Base-by-base conservation (phyloP, 2,329 filamentous ascomycete genomes). In the Aspergillus felis region DNA sequence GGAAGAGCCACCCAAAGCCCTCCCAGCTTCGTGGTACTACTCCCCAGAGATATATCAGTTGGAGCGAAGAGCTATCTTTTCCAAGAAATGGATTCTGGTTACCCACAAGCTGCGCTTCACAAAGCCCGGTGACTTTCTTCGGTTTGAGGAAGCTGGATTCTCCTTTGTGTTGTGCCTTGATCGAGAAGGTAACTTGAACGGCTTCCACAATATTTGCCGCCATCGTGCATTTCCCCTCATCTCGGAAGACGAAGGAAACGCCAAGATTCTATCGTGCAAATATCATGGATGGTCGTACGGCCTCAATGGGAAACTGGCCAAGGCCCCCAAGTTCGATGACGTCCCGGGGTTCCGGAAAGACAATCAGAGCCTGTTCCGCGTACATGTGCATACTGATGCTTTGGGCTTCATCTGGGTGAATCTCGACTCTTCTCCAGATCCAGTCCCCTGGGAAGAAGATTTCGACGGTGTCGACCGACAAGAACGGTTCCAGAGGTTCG, bases 151-250 rank as follows among this genome's bases (percentile, higher is more conserved):
- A n/a, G 82, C 82, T 22, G 82, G 79, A 17, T 84, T 80, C 69
- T 75, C 82, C n/a, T 82, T 86, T 65, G 68, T 85, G 64, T 67
- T 85, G 28, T 71, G 74, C 57, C 70, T 71, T 14, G 81, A 83
- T 64, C 76, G 79, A 29, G 71, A 78, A 9, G 77, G 77, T 9
- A 76, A 76, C 17, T 77, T 85, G 68, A 79, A 82, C 57, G 83
- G 76, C 17, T 84, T 86, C 69, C 84, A 86, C 72, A 86, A 86
- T 63, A 74, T 85, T 52, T 85, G 84, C 70, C 73, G 83, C 6
- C 83, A 86, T 66, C 79, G 83, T 3, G 83, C 83, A 10, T 86
- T 79, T 61, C 82, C 82, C 3, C 77, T 86, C 7, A 78, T 85
- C 8, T 76, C 75, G 1, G 72, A 77, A 41, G 71, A 78, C 1